phyloP scores from a whole-genome alignment of 768 basidiomycete genomes.

The Mycena latifolia region DNA sequence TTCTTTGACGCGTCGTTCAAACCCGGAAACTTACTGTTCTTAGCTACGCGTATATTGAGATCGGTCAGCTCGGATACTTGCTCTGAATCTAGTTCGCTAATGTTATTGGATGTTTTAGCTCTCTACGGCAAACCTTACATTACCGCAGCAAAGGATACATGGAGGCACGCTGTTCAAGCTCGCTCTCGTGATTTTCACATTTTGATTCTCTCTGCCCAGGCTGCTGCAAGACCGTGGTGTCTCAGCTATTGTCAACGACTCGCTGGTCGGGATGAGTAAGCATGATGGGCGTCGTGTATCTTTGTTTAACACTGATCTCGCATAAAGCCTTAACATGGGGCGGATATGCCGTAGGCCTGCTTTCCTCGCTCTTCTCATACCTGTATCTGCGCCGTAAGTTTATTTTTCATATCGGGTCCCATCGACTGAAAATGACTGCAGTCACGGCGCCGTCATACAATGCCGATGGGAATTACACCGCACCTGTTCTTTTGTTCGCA shows the following conservation, averaged over 20 bases:
- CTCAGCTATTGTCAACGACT: constrained; percentile 87
- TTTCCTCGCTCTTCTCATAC: constrained; percentile 82
- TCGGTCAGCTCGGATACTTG: constrained; percentile 56
- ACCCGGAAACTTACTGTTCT: not conserved
- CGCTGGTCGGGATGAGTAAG: constrained; percentile 82
- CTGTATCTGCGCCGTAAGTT: constrained; percentile 78
- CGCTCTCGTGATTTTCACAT: constrained; percentile 59
- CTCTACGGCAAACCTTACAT: constrained; percentile 90
- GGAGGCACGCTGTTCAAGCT: constrained; percentile 78
- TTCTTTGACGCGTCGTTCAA: not conserved
- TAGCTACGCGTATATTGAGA: constrained; percentile 88
- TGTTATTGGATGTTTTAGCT: constrained; percentile 52
- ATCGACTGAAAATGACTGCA: constrained; percentile 40
- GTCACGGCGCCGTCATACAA: constrained; percentile 85
- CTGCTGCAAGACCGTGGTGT: constrained; percentile 56
- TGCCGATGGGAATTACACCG: constrained; percentile 78
- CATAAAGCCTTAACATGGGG: constrained; percentile 80
- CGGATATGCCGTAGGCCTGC: constrained; percentile 81
- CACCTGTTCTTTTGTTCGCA: constrained; percentile 81
- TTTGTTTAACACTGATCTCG: constrained; percentile 1
- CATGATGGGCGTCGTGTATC: constrained; percentile 3
- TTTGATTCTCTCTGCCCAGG: constrained; percentile 19
- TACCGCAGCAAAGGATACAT: constrained; percentile 86
- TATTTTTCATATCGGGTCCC: not conserved
- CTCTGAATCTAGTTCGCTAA: not conserved